Conservation (phyloP, 2,329 filamentous ascomycete genomes). For the Neopestalotiopsis clavispora region DNA sequence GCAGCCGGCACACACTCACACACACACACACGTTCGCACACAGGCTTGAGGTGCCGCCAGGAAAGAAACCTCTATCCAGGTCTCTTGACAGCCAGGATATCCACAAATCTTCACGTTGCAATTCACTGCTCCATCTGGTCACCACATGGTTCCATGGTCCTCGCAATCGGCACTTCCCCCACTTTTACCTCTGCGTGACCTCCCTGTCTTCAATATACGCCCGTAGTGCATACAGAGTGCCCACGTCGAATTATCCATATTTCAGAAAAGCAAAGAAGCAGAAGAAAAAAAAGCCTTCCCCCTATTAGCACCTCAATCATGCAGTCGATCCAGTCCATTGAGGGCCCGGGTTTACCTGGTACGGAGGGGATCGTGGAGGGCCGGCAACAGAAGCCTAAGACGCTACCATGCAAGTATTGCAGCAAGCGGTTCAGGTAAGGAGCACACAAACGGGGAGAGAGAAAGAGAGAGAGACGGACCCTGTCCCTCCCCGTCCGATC, state of each 20-base stretch:
- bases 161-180: constrained; percentile 19
- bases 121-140: constrained; percentile 40
- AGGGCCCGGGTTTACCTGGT: constrained; percentile 45
- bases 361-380: constrained; percentile 54
- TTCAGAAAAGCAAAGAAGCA: constrained; percentile 4
- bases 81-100: constrained; percentile 37
- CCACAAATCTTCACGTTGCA: constrained; percentile 39
- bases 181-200: constrained; percentile 13
- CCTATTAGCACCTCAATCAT: constrained; percentile 39
- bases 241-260: constrained; percentile 6
- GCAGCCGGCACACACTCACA: background rate
- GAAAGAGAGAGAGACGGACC: constrained; percentile 18
- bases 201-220: constrained; percentile 14
- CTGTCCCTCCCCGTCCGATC: constrained; percentile 27
- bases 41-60: constrained; percentile 29
- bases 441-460: constrained; percentile 17
- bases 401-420: constrained; percentile 66
- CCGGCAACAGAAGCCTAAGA: constrained; percentile 65
- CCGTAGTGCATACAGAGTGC: constrained; percentile 14
- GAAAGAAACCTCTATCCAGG: constrained; percentile 21
- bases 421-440: constrained; percentile 66
- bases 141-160: constrained; percentile 33
- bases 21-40: background rate
- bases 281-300: background rate
- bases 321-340: constrained; percentile 59